Base-by-base conservation (phyloP, 129 eudicot species). In the Scalesia atractyloides region DNA sequence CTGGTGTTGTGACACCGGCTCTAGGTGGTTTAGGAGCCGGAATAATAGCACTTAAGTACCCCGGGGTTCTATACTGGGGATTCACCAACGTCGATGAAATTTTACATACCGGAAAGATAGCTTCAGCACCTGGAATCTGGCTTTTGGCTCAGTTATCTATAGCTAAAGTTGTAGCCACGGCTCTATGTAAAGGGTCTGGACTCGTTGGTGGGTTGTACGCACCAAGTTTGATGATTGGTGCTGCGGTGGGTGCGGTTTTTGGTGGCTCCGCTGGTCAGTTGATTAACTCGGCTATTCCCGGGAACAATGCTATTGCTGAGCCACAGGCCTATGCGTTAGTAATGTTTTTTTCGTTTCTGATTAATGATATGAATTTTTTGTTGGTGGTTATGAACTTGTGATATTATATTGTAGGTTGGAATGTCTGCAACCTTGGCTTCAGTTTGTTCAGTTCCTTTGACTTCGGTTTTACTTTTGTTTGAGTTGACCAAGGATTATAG, bases 381-480 rank as follows among this genome's bases (percentile, higher is more conserved):
- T 36, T 65, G 70, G 43, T 46, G 17, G 47, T 76, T 73, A 26
- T 60, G 66, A 60, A 14, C 30, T 26, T 61, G 47, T 9, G 11
- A 68, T 56, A 49, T 73, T 49, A 51, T 58, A 63, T 33, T 81
- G 74, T 88, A 94, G 99, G 99, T 94, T 73, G 99, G 99, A 34
- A 94, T 94, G 99, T 97, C 99, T 79, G 99, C 99, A 76, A 90
- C 97, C 20, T 84, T 94, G 77, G 99, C 99, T 50, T 94, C 99
- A 53, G 93, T 86, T 53, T 94, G 99, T 86, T 94, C 99, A 47
- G 96, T 94, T n/a, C 99, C 99, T 15, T 80, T 94, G 83, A 94
- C 99, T 66, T 94, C 99, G 8, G 97, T 94, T 85, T 80, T 94
- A 33, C 99, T 94, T 67, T 84, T 94, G 66, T 94, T 94, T 74